Conservation (phyloP, 2,329 filamentous ascomycete species). For the Fusarium liriodendri region DNA sequence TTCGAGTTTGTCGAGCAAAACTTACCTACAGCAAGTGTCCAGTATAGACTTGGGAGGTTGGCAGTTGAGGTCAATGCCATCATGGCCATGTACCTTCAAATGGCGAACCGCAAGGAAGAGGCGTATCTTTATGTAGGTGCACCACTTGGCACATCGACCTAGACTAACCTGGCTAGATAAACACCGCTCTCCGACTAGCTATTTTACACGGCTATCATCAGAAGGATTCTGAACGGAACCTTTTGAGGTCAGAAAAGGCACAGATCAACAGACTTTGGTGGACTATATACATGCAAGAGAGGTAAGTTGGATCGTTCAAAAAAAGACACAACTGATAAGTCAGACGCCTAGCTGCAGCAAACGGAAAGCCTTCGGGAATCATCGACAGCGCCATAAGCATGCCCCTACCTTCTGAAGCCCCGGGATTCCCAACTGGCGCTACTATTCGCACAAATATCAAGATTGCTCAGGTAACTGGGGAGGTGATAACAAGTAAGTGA, state of each 20-base stretch:
- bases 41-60: conserved; percentile 6
- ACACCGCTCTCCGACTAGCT: background rate
- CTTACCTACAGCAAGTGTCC: background rate
- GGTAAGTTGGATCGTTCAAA: background rate
- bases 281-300: background rate
- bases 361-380: background rate
- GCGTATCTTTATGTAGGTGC: conserved; percentile 5
- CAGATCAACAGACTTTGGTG: background rate
- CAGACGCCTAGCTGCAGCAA: background rate
- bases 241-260: background rate
- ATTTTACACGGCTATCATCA: background rate
- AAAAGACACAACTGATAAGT: background rate
- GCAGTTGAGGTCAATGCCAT: conserved; percentile 9
- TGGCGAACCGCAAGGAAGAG: conserved; percentile 12
- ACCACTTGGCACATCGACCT: fast-evolving
- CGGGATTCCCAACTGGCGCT: background rate
- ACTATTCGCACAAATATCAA: background rate
- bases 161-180: background rate
- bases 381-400: background rate
- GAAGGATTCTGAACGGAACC: background rate
- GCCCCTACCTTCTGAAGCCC: background rate
- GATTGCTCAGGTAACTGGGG: background rate
- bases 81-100: conserved; percentile 19
- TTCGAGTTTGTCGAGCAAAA: background rate
- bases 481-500: background rate